Conservation (phyloP, 768 basidiomycete genomes). For the Boletus vinaceobasis region DNA sequence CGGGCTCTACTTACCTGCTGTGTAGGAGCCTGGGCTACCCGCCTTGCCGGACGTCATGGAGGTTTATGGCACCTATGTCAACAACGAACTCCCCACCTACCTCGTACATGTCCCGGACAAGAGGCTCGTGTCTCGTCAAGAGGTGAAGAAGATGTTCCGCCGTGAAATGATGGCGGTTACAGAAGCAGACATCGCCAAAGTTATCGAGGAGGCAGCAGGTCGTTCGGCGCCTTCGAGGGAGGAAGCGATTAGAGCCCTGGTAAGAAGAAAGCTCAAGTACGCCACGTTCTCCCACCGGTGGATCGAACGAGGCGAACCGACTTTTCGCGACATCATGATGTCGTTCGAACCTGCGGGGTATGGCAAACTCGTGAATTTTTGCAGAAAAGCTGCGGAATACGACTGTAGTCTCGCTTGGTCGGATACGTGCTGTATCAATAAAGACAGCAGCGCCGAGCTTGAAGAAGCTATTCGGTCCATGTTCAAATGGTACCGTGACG, state of each 20-base stretch:
- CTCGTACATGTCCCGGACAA: slow-evolving; percentile 26
- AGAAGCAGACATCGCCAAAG: slow-evolving; percentile 21
- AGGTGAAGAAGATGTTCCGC: slow-evolving; percentile 31
- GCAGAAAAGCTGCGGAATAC: slow-evolving; percentile 26
- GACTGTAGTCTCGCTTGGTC: slow-evolving; percentile 31
- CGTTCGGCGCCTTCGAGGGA: slow-evolving; percentile 27
- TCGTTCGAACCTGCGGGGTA: slow-evolving; percentile 29
- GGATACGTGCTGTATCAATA: slow-evolving; percentile 36
- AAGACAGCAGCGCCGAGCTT: slow-evolving; percentile 33
- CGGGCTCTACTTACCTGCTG: background rate
- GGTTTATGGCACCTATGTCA: slow-evolving; percentile 19
- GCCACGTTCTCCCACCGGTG: slow-evolving; percentile 30
- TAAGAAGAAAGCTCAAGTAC: slow-evolving; percentile 24
- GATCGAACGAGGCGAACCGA: slow-evolving; percentile 30
- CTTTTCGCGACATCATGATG: slow-evolving; percentile 29
- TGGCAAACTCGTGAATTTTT: slow-evolving; percentile 23
- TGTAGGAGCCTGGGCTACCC: slow-evolving; percentile 14
- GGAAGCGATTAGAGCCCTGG: slow-evolving; percentile 23
- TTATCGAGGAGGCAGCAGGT: slow-evolving; percentile 16
- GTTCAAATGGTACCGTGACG: slow-evolving; percentile 32
- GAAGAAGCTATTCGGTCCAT: slow-evolving; percentile 34
- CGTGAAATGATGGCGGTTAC: slow-evolving; percentile 24
- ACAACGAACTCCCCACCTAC: slow-evolving; percentile 31
- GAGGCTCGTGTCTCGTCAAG: slow-evolving; percentile 28
- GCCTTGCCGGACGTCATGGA: slow-evolving; percentile 26